A percentile compares a stretch with the other conserved stretches of the same genome.
These are phyloP conservation scores for Lactarius hengduanensis DNA, from an alignment of 768 basidiomycete genomes.

Conservation along the genomic window DNA sequence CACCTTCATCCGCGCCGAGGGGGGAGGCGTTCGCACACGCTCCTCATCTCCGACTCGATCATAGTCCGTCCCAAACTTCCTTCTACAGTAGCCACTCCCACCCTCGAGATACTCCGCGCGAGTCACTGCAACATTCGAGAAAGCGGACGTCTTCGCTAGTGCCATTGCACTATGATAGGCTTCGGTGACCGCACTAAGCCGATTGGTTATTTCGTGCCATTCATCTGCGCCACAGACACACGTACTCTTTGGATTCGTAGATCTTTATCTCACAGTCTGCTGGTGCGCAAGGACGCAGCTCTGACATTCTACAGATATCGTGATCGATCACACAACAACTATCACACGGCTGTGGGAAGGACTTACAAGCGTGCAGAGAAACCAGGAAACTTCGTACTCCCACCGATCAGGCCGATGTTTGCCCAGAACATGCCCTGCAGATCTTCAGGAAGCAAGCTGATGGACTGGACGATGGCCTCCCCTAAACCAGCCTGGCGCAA, in stretches of 20 bases:
- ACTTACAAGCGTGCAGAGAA: slow-evolving; percentile 76
- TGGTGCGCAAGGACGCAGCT: slow-evolving; percentile 81
- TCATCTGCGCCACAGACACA: slow-evolving; percentile 27
- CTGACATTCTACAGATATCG: slow-evolving; percentile 51
- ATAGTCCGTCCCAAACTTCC: slow-evolving; percentile 52
- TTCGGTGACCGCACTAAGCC: slow-evolving; percentile 60
- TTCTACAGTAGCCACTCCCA: slow-evolving; percentile 71
- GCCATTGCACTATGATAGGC: slow-evolving; percentile 59
- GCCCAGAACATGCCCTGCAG: slow-evolving; percentile 94
- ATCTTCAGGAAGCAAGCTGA: slow-evolving; percentile 73
- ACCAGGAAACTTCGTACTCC: slow-evolving; percentile 71
- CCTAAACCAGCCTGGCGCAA: slow-evolving; percentile 80
- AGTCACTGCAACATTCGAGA: slow-evolving; percentile 58
- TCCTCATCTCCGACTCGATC: slow-evolving; percentile 25
- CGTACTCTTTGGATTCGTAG: slow-evolving; percentile 73
- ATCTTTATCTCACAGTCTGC: slow-evolving; percentile 72
- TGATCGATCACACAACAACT: not conserved
- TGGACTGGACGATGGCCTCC: slow-evolving; percentile 70
- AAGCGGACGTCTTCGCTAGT: slow-evolving; percentile 54
- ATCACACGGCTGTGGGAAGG: not conserved
- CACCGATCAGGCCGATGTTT: slow-evolving; percentile 89
- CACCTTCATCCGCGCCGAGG: slow-evolving; percentile 8
- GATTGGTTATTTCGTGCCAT: slow-evolving; percentile 5
- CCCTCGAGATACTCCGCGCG: slow-evolving; percentile 82
- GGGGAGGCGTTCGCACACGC: slow-evolving; percentile 7